Evolutionary conservation across 2,329 filamentous ascomycete species (phyloP).

Genomic region (Dactylellina cionopaga): DNA sequence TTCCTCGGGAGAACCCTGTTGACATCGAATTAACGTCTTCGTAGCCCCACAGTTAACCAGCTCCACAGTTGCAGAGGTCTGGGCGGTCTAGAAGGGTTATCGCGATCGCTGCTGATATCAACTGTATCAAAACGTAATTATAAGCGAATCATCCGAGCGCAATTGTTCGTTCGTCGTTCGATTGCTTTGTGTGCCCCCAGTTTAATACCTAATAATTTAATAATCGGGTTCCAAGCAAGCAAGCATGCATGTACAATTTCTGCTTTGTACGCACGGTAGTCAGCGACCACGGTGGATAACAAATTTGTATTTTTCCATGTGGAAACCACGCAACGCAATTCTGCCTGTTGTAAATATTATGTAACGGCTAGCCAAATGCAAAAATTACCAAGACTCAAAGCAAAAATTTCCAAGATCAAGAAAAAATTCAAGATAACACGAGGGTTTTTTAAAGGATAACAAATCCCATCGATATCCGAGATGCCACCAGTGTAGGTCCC

Average conservation of each 20-base stretch:
- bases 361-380: neutral
- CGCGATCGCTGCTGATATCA: conserved; percentile 30
- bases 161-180: conserved; percentile 2
- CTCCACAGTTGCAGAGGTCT: conserved; percentile 27
- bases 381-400: neutral
- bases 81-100: conserved; percentile 34
- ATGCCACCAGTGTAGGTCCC: conserved; percentile 36
- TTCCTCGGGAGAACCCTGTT: conserved; percentile 24
- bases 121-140: conserved; percentile 36
- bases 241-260: no score
- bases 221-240: no score
- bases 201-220: no score
- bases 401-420: neutral
- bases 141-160: conserved; percentile 25
- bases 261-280: no score
- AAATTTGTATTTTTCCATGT: neutral
- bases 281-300: no score
- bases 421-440: no score
- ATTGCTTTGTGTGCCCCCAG: no score
- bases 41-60: conserved; percentile 38
- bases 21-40: conserved; percentile 32
- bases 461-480: conserved; percentile 35
- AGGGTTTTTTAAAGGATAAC: conserved; percentile 14
- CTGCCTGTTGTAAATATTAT: neutral
- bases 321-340: neutral